Evolutionary conservation across 306 rosid genomes (phyloP), one percentile per base, ranked within the genome.

Genomic region (Vachellia pachyceras): DNA sequence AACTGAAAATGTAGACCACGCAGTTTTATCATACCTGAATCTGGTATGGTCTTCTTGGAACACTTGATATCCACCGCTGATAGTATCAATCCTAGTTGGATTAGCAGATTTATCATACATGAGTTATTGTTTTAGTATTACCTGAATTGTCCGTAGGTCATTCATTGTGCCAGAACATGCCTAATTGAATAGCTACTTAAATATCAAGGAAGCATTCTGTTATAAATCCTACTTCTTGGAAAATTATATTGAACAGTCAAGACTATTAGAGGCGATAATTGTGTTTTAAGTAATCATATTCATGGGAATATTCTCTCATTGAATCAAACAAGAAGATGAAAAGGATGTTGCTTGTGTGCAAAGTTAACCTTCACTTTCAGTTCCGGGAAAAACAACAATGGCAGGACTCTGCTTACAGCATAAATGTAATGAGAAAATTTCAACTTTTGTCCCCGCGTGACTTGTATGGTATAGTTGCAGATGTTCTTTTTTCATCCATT

Each of bases 311-410:
- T 69, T 18, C 42, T 4, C 33, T 0, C 7, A 40, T 68, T 37
- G 20, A 69, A 40, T 68, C 36, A 69, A 41, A 18, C 10, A 42
- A 69, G 23, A 69, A 20, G 73, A 40, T 20, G 73, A 69, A 69
- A 68, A 41, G 2, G 72, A 69, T 42, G 23, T 20, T 33, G 73
- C 73, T 10, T 42, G 36, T 10, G 50, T 69, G 18, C n/a, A 20
- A n/a, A 41, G 54, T 23, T 41, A 69, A 22, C 37, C 73, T 65
- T 37, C 29, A 39, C 3, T 37, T 4, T 66, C 71, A 37, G 9
- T 66, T 65, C 71, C 13, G 6, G 13, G 25, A 37, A 15, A 17
- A 66, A 66, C 23, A 66, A 18, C 45, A n/a, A 10, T 37, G 46
- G 25, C 25, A 37, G 29, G 25, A 66, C 46, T 66, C 37, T 12